A percentile compares a stretch with the other conserved stretches of the same genome.
phyloP scores from a whole-genome alignment of 306 rosid species.

The Acacia crassicarpa region DNA sequence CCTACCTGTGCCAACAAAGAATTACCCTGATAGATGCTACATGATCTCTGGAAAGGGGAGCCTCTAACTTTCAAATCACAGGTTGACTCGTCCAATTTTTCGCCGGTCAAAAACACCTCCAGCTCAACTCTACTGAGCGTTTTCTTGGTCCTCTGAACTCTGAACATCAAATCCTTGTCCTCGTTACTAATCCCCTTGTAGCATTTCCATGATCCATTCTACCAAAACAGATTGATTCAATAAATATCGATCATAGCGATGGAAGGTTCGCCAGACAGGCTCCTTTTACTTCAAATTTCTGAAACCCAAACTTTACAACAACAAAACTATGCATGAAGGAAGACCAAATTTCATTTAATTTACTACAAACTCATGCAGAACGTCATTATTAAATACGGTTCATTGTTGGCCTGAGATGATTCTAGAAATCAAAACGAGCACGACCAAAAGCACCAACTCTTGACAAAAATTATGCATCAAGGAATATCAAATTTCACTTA shows the following conservation, averaged over 20 bases:
- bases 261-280: not conserved
- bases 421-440: not conserved
- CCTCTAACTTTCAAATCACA: constrained; percentile 64
- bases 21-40: constrained; percentile 56
- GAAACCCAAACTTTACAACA: not conserved
- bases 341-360: not conserved
- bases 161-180: constrained; percentile 45
- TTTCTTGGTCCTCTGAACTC: constrained; percentile 54
- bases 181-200: constrained; percentile 49
- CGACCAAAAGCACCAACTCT: not conserved
- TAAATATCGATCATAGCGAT: not conserved
- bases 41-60: constrained; percentile 65
- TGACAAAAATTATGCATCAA: not conserved
- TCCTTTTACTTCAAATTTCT: not conserved
- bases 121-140: constrained; percentile 59
- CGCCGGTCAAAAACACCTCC: constrained; percentile 51
- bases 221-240: constrained; percentile 16
- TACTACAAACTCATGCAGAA: not conserved
- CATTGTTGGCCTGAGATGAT: not conserved
- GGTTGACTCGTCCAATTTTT: constrained; percentile 31
- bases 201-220: constrained; percentile 82
- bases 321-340: not conserved
- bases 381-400: not conserved
- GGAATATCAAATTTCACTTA: not conserved
- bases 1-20: constrained; percentile 81